These are phyloP conservation scores for Micractinium conductrix DNA, from an alignment of 139 green algal species.

Conservation along the genomic window DNA sequence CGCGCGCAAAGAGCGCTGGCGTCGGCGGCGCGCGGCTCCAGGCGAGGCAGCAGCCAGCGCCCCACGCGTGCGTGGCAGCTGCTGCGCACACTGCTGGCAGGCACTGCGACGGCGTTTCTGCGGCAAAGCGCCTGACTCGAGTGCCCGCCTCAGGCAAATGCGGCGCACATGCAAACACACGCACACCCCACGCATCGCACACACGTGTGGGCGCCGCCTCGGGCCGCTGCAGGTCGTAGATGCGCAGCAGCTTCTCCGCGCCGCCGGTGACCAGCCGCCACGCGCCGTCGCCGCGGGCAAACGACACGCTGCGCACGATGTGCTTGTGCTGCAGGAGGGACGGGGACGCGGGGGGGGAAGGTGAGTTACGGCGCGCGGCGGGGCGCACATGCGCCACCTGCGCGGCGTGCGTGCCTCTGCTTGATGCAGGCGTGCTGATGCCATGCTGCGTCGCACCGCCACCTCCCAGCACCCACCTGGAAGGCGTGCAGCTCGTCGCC, in stretches of 20 bases:
- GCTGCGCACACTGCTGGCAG: neutral
- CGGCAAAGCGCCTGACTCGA: no score
- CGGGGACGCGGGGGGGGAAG: neutral
- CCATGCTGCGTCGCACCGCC: no score
- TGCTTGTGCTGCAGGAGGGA: constrained; percentile 81
- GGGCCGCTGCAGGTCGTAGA: constrained; percentile 87
- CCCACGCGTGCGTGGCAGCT: neutral
- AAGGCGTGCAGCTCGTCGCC: constrained; percentile 90
- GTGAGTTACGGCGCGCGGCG: neutral
- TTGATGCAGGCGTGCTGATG: no score
- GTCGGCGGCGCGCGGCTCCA: no score
- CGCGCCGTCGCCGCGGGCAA: constrained; percentile 56
- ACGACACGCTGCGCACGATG: constrained; percentile 92
- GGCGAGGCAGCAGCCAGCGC: no score
- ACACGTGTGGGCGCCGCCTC: constrained; percentile 71
- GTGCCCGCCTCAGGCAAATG: no score
- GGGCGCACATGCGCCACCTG: no score
- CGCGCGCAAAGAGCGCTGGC: no score
- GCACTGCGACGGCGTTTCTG: no score
- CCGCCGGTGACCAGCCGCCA: constrained; percentile 72
- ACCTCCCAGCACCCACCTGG: constrained; percentile 7
- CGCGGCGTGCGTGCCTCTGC: no score
- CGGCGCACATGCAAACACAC: no score
- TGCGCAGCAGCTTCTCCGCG: constrained; percentile 89
- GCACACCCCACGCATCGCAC: neutral